Conservation (phyloP, 129 eudicot species). For the Dittrichia graveolens region DNA sequence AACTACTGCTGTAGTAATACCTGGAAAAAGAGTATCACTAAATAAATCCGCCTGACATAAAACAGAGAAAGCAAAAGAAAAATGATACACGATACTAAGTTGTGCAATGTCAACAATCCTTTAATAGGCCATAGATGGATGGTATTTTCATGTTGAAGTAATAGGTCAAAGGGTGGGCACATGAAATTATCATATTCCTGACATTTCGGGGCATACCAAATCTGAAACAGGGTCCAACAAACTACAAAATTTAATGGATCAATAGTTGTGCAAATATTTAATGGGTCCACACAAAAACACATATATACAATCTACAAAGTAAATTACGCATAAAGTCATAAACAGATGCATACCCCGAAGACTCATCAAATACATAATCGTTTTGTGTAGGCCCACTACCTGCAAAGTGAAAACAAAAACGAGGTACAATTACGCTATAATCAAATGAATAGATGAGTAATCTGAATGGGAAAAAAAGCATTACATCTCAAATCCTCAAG, state of each 20-base stretch:
- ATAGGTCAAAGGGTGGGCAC: too few relatives aligned
- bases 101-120: neutral
- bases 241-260: too few relatives aligned
- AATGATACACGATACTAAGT: neutral
- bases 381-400: slow-evolving; percentile 58
- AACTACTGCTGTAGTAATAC: slow-evolving; percentile 89
- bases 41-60: neutral
- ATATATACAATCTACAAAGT: neutral
- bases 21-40: slow-evolving; percentile 42
- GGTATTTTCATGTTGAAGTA: neutral
- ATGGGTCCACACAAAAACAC: neutral
- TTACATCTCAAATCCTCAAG: neutral
- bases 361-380: slow-evolving; percentile 75
- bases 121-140: neutral
- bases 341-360: neutral
- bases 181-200: too few relatives aligned
- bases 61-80: neutral
- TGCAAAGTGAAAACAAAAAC: slow-evolving; percentile 29
- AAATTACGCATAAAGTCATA: too few relatives aligned
- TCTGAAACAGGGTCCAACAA: too few relatives aligned
- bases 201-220: too few relatives aligned
- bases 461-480: neutral
- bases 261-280: too few relatives aligned
- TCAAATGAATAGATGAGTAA: neutral
- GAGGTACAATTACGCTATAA: neutral